Percentiles rank a stretch among this genome's conserved stretches.
phyloP scores from a whole-genome alignment of 2,329 filamentous ascomycete genomes.

The Lachnellula arida region DNA sequence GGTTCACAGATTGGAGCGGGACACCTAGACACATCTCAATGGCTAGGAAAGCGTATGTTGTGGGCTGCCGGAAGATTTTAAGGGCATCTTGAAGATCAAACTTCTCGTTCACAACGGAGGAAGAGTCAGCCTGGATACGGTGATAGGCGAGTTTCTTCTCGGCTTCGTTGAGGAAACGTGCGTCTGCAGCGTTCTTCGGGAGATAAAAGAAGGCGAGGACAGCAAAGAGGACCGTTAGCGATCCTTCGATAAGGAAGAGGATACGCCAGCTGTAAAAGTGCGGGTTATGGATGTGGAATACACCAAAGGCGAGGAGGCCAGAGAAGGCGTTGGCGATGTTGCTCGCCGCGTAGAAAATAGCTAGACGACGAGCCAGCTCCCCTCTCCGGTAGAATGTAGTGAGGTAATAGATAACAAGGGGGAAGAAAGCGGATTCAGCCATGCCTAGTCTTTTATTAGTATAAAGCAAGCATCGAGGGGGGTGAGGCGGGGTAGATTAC shows the following conservation, averaged over 20 bases:
- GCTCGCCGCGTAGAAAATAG: constrained; percentile 70
- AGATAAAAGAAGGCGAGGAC: constrained; percentile 35
- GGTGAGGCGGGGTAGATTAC: constrained; percentile 27
- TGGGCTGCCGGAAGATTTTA: constrained; percentile 46
- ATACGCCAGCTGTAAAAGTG: constrained; percentile 47
- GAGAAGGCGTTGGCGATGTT: constrained; percentile 68
- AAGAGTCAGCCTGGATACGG: constrained; percentile 51
- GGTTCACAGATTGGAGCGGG: constrained; percentile 49
- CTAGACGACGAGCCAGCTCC: constrained; percentile 65
- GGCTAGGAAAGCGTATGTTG: constrained; percentile 40
- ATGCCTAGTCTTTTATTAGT: constrained; percentile 35
- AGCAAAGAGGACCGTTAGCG: constrained; percentile 27
- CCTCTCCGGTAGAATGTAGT: constrained; percentile 66
- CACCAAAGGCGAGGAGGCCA: constrained; percentile 29
- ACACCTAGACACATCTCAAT: constrained; percentile 58
- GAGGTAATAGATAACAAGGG: constrained; percentile 54
- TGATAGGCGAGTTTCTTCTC: constrained; percentile 33
- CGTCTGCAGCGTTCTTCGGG: constrained; percentile 29
- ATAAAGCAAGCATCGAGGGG: not conserved
- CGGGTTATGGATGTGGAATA: constrained; percentile 50
- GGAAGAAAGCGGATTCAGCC: constrained; percentile 65
- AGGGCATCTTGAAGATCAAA: constrained; percentile 48
- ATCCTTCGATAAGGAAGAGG: constrained; percentile 45
- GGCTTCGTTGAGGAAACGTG: constrained; percentile 28
- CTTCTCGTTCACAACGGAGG: constrained; percentile 52